These are phyloP conservation scores for Xylaria intraflava DNA, from an alignment of 495 filamentous ascomycete genomes.

Conservation along the genomic window DNA sequence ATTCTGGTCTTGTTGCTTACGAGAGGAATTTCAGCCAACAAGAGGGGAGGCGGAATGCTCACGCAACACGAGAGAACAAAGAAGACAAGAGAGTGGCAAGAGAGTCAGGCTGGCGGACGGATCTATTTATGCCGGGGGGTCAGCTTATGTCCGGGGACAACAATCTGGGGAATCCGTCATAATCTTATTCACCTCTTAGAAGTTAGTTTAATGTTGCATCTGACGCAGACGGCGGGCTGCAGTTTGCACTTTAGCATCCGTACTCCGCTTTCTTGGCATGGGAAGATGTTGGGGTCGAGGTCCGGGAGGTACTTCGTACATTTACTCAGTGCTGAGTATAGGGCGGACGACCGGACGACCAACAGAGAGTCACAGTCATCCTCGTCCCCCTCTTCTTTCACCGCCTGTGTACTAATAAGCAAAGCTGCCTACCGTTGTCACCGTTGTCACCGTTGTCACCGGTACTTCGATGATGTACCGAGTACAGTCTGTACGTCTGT, in stretches of 20 bases:
- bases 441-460: no score
- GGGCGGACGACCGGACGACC: no score
- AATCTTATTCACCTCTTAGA: slow-evolving; percentile 25
- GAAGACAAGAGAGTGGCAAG: no score
- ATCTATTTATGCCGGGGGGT: neutral
- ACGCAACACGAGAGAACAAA: no score
- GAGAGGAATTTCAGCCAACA: neutral
- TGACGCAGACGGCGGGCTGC: slow-evolving; percentile 18
- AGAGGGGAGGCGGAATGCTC: neutral
- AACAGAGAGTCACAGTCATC: no score
- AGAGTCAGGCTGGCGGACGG: no score
- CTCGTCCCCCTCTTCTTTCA: no score
- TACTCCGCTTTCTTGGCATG: slow-evolving; percentile 29
- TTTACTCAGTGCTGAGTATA: no score
- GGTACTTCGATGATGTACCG: no score
- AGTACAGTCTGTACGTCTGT: no score
- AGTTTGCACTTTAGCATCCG: slow-evolving; percentile 12
- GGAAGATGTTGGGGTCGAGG: slow-evolving; percentile 24
- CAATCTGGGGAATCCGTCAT: slow-evolving; percentile 17
- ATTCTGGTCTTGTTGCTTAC: neutral
- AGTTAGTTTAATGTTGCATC: slow-evolving; percentile 1
- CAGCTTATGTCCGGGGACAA: slow-evolving; percentile 18
- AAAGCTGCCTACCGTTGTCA: no score
- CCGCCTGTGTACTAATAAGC: no score
- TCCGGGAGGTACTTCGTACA: slow-evolving; percentile 19